Evolutionary conservation across 2,329 filamentous ascomycete genomes (phyloP).

Genomic region (Fusarium concolor): DNA sequence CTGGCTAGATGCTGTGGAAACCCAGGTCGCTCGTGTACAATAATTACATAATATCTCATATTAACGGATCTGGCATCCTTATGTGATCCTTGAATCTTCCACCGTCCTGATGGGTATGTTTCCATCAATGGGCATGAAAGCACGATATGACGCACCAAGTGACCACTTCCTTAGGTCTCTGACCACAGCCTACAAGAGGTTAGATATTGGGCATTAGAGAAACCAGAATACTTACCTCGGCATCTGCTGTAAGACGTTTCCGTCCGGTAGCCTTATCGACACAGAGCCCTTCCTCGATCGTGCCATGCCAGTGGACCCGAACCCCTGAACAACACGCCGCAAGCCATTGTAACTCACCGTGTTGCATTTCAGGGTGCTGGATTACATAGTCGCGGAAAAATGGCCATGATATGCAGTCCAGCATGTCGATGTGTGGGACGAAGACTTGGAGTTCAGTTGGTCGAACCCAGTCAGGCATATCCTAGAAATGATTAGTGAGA

Average conservation of each 20-base stretch:
- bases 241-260: slow-evolving; percentile 5
- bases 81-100: not conserved
- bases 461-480: slow-evolving; percentile 19
- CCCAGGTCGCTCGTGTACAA: not conserved
- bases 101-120: slow-evolving; percentile 21
- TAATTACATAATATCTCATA: too few species aligned
- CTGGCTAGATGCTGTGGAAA: too few species aligned
- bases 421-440: slow-evolving; percentile 15
- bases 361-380: slow-evolving; percentile 18
- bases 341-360: slow-evolving; percentile 19
- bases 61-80: not conserved
- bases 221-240: not conserved
- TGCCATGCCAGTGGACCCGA: not conserved
- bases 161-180: slow-evolving; percentile 12
- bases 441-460: slow-evolving; percentile 23
- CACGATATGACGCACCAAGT: slow-evolving; percentile 21
- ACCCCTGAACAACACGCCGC: slow-evolving; percentile 12
- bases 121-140: slow-evolving; percentile 24
- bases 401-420: slow-evolving; percentile 25
- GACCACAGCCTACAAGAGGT: not conserved
- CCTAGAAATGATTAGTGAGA: not conserved
- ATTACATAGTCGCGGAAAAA: slow-evolving; percentile 17
- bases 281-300: slow-evolving; percentile 6
- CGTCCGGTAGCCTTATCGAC: not conserved
- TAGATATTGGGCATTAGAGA: accelerated